Conservation (phyloP, 768 basidiomycete genomes). For the Hericium rajendrae region DNA sequence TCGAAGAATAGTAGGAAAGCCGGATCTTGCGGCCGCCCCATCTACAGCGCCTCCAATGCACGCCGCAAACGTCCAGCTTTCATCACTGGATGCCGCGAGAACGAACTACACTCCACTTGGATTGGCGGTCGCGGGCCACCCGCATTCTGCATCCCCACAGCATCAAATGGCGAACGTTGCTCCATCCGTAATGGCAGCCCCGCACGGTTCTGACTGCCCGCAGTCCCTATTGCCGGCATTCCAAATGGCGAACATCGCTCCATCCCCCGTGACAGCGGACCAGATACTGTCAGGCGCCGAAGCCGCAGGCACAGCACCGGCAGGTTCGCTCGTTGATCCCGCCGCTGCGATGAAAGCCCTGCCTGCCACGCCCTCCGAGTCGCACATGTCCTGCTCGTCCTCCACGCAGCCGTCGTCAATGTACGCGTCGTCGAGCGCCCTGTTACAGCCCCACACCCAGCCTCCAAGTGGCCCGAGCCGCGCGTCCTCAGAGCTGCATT, state of each 20-base stretch:
- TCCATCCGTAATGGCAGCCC: too few species aligned
- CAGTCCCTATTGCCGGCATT: too few species aligned
- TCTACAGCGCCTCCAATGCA: too few species aligned
- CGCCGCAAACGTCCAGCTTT: too few species aligned
- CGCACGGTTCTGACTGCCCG: too few species aligned
- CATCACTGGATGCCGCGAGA: too few species aligned
- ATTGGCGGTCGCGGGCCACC: too few species aligned
- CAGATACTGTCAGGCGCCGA: background rate
- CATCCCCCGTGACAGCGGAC: background rate
- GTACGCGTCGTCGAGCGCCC: background rate
- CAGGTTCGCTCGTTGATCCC: background rate
- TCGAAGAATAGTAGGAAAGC: background rate
- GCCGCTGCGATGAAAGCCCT: background rate
- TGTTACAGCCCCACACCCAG: background rate
- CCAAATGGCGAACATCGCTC: too few species aligned
- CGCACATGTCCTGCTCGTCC: background rate
- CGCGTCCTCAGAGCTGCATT: constrained; percentile 8
- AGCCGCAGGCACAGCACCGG: background rate
- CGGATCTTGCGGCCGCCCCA: too few species aligned
- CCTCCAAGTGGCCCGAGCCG: constrained; percentile 2
- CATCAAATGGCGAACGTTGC: too few species aligned
- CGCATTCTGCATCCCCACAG: too few species aligned
- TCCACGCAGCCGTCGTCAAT: background rate
- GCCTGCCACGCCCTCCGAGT: background rate
- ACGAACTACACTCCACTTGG: too few species aligned